These are phyloP conservation scores for Lactarius indigo DNA, from an alignment of 768 basidiomycete genomes.

Conservation along the genomic window DNA sequence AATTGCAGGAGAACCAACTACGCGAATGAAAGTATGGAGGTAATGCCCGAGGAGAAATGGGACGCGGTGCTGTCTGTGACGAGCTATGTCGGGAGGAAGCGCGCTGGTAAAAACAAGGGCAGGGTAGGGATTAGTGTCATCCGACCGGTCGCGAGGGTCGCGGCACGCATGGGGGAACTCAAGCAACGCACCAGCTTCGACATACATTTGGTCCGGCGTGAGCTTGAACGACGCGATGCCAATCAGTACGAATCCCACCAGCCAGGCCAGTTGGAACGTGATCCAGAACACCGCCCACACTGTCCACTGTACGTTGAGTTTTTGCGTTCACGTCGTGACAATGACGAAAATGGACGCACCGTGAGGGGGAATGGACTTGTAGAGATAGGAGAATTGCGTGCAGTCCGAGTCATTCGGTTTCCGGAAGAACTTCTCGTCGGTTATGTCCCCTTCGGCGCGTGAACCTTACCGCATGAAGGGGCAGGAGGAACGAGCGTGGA, in stretches of 20 bases:
- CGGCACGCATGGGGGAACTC: not conserved
- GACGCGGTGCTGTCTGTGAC: not conserved
- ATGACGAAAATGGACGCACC: conserved; percentile 47
- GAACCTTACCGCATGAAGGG: not conserved
- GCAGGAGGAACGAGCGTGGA: conserved; percentile 10
- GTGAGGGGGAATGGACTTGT: conserved; percentile 66
- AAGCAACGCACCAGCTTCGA: conserved; percentile 61
- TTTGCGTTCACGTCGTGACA: not conserved
- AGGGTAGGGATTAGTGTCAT: not conserved
- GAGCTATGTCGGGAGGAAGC: conserved; percentile 14
- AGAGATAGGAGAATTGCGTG: conserved; percentile 81
- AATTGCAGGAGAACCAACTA: not conserved
- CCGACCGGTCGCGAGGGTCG: not conserved
- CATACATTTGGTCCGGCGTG: conserved; percentile 56
- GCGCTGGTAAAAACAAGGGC: not conserved
- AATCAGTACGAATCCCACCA: conserved; percentile 74
- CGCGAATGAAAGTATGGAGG: not conserved
- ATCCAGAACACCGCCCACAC: conserved; percentile 90
- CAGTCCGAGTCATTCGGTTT: conserved; percentile 93
- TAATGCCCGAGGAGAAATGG: not conserved
- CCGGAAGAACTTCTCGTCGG: conserved; percentile 92
- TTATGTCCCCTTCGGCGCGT: conserved; percentile 70
- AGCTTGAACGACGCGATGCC: conserved; percentile 78
- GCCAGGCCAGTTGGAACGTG: conserved; percentile 66
- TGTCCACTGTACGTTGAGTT: conserved; percentile 31